These are phyloP conservation scores for Tolypocladium capitatum DNA, from an alignment of 2,329 filamentous ascomycete genomes.

Conservation along the genomic window DNA sequence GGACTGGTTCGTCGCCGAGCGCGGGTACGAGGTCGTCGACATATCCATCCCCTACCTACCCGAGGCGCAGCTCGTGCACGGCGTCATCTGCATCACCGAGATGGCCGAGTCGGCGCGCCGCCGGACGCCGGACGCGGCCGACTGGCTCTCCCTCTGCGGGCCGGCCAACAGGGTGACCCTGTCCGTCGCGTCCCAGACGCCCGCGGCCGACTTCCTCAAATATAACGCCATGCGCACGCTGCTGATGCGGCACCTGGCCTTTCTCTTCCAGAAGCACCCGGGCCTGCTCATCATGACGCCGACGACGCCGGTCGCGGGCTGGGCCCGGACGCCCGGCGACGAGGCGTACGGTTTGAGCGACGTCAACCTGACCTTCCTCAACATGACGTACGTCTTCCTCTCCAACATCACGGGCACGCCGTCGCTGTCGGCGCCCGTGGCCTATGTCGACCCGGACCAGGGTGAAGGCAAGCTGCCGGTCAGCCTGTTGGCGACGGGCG, in stretches of 20 bases:
- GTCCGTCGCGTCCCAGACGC: constrained; percentile 48
- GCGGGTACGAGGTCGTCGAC: constrained; percentile 37
- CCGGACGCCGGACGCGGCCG: constrained; percentile 27
- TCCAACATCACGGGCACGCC: constrained; percentile 75
- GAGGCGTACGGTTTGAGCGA: constrained; percentile 62
- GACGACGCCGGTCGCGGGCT: constrained; percentile 62
- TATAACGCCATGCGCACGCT: constrained; percentile 61
- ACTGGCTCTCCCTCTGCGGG: constrained; percentile 44
- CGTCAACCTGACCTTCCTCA: constrained; percentile 56
- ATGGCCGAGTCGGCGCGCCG: constrained; percentile 35
- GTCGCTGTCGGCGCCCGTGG: constrained; percentile 60
- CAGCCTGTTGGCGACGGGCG: constrained; percentile 49
- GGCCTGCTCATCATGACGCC: constrained; percentile 70
- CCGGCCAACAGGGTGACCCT: constrained; percentile 59
- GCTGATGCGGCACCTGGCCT: constrained; percentile 66
- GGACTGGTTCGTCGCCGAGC: constrained; percentile 38
- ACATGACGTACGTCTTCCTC: constrained; percentile 77
- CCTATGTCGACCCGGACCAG: constrained; percentile 47
- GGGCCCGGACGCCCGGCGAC: constrained; percentile 47
- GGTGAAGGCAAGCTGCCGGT: constrained; percentile 47
- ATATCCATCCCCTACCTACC: constrained; percentile 53
- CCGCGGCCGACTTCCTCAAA: constrained; percentile 56
- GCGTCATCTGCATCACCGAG: constrained; percentile 64
- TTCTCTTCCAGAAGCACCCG: constrained; percentile 56
- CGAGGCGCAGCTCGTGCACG: constrained; percentile 65